Conservation (phyloP, 1,139 yeast species). For the Tardiomyces blankii region DNA sequence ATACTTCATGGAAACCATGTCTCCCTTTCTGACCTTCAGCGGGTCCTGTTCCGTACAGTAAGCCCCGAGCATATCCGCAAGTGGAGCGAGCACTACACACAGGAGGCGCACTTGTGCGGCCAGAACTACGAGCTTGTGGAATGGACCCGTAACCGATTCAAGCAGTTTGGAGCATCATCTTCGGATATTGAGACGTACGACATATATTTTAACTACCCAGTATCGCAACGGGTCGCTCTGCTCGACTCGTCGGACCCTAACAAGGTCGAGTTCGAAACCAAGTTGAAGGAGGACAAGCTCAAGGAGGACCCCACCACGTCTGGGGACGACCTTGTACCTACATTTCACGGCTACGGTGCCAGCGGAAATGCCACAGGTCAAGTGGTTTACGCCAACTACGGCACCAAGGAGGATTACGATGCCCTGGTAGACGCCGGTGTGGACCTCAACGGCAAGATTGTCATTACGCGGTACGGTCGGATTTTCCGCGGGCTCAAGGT, state of each 20-base stretch:
- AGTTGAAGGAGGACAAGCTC: constrained; percentile 59
- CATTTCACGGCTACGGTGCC: constrained; percentile 62
- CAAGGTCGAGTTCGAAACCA: constrained; percentile 43
- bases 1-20: constrained; percentile 40
- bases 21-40: constrained; percentile 22
- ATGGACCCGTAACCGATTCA: constrained; percentile 52
- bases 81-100: constrained; percentile 35
- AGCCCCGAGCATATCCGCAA: constrained; percentile 17
- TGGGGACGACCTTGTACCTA: constrained; percentile 38
- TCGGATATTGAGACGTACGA: constrained; percentile 47
- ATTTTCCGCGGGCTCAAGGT: constrained; percentile 59
- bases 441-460: constrained; percentile 41
- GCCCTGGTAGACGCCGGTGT: constrained; percentile 35
- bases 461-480: constrained; percentile 47
- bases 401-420: constrained; percentile 44
- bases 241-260: constrained; percentile 19
- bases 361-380: constrained; percentile 53
- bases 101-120: constrained; percentile 64
- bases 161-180: constrained; percentile 43
- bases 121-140: constrained; percentile 50
- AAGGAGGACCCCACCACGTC: constrained; percentile 59
- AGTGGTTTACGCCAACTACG: constrained; percentile 51
- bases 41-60: constrained; percentile 19
- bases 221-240: constrained; percentile 39
- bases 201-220: constrained; percentile 51